Conservation (phyloP, 352 stramenopile genomes). For the Phytophthora palmivora region DNA sequence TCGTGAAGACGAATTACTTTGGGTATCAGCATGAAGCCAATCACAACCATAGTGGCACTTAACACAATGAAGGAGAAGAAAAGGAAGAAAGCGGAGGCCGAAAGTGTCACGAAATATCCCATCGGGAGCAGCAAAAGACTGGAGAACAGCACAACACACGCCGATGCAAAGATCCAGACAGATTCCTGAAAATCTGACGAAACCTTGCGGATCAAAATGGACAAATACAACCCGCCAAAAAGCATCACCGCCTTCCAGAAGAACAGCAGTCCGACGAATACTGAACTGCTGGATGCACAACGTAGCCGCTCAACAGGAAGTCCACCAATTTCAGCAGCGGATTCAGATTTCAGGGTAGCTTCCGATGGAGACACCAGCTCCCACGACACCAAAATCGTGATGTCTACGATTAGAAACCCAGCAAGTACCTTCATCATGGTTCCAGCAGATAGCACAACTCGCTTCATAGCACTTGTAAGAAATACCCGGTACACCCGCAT, state of each 20-base stretch:
- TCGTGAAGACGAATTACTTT: constrained; percentile 42
- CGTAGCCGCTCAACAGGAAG: constrained; percentile 32
- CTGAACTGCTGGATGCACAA: constrained; percentile 43
- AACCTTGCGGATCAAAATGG: constrained; percentile 60
- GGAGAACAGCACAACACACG: constrained; percentile 47
- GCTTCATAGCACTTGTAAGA: constrained; percentile 47
- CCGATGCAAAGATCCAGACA: constrained; percentile 61
- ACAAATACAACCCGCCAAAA: constrained; percentile 47
- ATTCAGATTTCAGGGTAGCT: constrained; percentile 15
- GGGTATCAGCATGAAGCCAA: constrained; percentile 46
- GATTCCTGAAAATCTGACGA: constrained; percentile 61
- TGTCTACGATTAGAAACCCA: constrained; percentile 45
- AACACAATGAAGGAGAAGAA: constrained; percentile 45
- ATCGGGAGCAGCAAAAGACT: constrained; percentile 50
- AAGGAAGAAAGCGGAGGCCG: constrained; percentile 41
- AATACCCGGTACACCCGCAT: constrained; percentile 65
- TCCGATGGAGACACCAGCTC: constrained; percentile 30
- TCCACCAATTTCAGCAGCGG: constrained; percentile 28
- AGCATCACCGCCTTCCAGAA: constrained; percentile 58
- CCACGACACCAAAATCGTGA: constrained; percentile 43
- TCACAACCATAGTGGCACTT: constrained; percentile 37
- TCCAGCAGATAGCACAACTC: constrained; percentile 42
- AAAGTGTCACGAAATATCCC: constrained; percentile 54
- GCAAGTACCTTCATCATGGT: constrained; percentile 55
- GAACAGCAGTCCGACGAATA: constrained; percentile 45